Base-by-base conservation (phyloP, 2,329 filamentous ascomycete genomes). In the Aspergillus tubingensis region DNA sequence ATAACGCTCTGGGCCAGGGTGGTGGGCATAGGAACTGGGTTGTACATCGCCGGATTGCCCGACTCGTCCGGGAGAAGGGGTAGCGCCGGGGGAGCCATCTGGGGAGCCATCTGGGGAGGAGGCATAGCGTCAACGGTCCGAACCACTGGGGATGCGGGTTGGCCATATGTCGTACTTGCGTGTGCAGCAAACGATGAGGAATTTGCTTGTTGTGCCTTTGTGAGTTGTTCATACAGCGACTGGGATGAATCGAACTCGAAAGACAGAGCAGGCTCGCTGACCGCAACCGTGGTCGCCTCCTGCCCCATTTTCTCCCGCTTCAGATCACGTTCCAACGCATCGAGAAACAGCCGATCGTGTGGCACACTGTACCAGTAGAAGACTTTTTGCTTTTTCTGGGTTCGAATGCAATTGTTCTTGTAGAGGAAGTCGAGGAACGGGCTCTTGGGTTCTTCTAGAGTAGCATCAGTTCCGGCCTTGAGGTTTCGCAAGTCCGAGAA, bases 291-390 rank as follows among this genome's bases (percentile, higher is more conserved):
- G 54, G 93, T 99, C 59, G 95, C 92, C 80, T 99, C 95, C 80
- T 99, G 95, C 67, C 91, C 90, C 94, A 98, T 98, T 86, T 99
- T 99, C 82, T 99, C 95, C 74, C 95, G 88, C 88, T 99, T 99
- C 74, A 99, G 81, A 75, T 99, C 95, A 67, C 95, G 90, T 84
- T 99, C 95, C 70, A 99, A 83, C 41, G 95, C 95, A 81, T 99
- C 95, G 68, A 99, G 88, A 81, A 99, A 99, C 54, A 99, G 87
- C 57, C 95, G 88, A 79, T 99, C 95, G 77, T 99, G 95, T 1
- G 95, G 95, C 51, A 99, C 95, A 81, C 93, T 97, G 81, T 98
- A 99, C 95, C 95, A 99, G 82, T 98, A 99, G 75, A 99, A 99
- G 67, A 99, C 95, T 84, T 99, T 99, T 76, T 99, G 95, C 85